Evolutionary conservation across 2,329 filamentous ascomycete species (phyloP).

Genomic region (Diaporthe caulivora): DNA sequence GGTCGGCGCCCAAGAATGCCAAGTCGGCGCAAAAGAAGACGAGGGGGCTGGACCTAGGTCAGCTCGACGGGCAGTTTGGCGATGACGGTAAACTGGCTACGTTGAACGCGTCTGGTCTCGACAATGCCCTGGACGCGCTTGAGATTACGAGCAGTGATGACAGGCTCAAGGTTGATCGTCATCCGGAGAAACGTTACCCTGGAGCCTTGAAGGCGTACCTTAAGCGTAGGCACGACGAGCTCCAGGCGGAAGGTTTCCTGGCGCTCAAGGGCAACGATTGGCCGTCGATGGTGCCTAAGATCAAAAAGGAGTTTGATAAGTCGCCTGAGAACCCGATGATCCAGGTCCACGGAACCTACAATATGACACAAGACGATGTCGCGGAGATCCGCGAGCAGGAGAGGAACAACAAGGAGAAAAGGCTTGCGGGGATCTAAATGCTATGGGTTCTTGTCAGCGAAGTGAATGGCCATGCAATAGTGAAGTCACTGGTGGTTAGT

Average conservation of each 20-base stretch:
- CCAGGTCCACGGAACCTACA: constrained; percentile 81
- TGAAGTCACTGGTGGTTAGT: background rate
- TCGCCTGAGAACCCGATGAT: constrained; percentile 96
- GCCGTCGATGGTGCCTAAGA: background rate
- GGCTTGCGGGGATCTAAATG: constrained; percentile 61
- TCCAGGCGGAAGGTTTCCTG: constrained; percentile 64
- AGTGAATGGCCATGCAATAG: too few species aligned
- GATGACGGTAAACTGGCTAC: constrained; percentile 64
- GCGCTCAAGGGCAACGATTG: background rate
- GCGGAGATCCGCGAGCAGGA: constrained; percentile 74
- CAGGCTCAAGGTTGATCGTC: constrained; percentile 81
- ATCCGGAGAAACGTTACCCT: constrained; percentile 89
- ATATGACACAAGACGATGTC: constrained; percentile 84
- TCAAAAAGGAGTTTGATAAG: constrained; percentile 84
- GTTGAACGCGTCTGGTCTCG: constrained; percentile 88
- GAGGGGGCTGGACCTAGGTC: constrained; percentile 77
- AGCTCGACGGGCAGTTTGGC: constrained; percentile 68
- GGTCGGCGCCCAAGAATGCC: constrained; percentile 73
- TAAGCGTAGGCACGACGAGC: constrained; percentile 51
- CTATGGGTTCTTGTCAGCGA: background rate
- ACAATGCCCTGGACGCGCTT: constrained; percentile 92
- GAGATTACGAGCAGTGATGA: constrained; percentile 67
- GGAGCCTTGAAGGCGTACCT: constrained; percentile 82
- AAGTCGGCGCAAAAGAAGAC: constrained; percentile 77
- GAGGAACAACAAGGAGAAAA: constrained; percentile 79